These are phyloP conservation scores for Penstemon newberryi DNA, from an alignment of 257 asterid genomes.

Conservation along the genomic window DNA sequence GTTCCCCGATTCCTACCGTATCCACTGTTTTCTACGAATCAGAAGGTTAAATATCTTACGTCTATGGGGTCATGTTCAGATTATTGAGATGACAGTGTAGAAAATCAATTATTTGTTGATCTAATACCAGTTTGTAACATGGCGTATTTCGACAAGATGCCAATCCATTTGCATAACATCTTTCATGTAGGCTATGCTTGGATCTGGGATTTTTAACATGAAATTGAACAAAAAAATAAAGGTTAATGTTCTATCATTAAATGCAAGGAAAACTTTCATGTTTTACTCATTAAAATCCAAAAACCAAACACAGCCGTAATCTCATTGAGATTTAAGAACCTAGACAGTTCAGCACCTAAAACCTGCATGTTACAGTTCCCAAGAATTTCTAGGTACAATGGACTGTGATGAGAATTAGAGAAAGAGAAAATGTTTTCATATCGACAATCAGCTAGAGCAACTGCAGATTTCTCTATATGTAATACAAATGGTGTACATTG, in stretches of 20 bases:
- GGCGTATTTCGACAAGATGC: background rate
- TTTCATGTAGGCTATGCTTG: too few relatives aligned
- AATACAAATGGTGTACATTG: background rate
- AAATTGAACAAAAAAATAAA: too few relatives aligned
- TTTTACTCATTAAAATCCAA: too few relatives aligned
- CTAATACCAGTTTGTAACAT: background rate
- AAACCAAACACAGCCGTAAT: background rate
- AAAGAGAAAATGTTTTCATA: constrained; percentile 4
- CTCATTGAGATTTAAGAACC: constrained; percentile 19
- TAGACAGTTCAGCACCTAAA: constrained; percentile 7
- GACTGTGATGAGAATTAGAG: background rate
- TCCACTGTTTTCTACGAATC: background rate
- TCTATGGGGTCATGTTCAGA: background rate
- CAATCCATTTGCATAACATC: constrained; percentile 13
- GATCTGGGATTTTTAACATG: too few relatives aligned
- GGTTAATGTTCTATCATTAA: too few relatives aligned
- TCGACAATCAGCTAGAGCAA: background rate
- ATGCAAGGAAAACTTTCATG: too few relatives aligned
- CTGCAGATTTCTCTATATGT: background rate
- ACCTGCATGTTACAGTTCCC: background rate
- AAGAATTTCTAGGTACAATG: constrained; percentile 7
- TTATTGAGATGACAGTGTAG: background rate
- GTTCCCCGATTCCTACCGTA: background rate
- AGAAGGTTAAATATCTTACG: background rate
- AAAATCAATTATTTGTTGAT: background rate